A percentile compares a stretch with the other conserved stretches of the same genome.
Evolutionary conservation across 164 flowering plant genomes (phyloP).

Genomic region (Protea cynaroides): DNA sequence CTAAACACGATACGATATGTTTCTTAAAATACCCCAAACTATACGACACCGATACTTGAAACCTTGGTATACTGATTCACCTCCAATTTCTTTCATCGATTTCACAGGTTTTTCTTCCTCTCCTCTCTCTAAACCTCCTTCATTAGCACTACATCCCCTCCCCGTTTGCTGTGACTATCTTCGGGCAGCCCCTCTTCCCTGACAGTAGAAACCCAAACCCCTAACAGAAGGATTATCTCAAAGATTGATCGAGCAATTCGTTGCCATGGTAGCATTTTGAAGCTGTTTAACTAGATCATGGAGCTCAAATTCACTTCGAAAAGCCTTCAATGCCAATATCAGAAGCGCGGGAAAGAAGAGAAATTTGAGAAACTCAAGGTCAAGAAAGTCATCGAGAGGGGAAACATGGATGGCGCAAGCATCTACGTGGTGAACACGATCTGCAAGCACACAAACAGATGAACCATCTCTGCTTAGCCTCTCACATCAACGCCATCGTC

Average conservation of each 20-base stretch:
- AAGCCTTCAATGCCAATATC: constrained; percentile 14
- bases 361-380: constrained; percentile 15
- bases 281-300: constrained; percentile 19
- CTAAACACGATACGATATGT: no score
- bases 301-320: constrained; percentile 18
- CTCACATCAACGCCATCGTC: constrained; percentile 18
- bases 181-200: no score
- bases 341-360: constrained; percentile 16
- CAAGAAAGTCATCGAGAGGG: constrained; percentile 15
- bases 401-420: constrained; percentile 21
- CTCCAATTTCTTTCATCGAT: no score
- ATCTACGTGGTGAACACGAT: constrained; percentile 19
- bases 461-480: constrained; percentile 17
- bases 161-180: no score
- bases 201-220: no score
- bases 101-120: no score
- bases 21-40: no score
- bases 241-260: not conserved
- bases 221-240: no score
- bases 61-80: no score
- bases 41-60: no score
- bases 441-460: constrained; percentile 17
- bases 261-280: constrained; percentile 12
- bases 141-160: no score
- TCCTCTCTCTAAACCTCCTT: no score